phyloP scores from a whole-genome alignment of 140 eudicot genomes.

The Bidens hawaiensis region DNA sequence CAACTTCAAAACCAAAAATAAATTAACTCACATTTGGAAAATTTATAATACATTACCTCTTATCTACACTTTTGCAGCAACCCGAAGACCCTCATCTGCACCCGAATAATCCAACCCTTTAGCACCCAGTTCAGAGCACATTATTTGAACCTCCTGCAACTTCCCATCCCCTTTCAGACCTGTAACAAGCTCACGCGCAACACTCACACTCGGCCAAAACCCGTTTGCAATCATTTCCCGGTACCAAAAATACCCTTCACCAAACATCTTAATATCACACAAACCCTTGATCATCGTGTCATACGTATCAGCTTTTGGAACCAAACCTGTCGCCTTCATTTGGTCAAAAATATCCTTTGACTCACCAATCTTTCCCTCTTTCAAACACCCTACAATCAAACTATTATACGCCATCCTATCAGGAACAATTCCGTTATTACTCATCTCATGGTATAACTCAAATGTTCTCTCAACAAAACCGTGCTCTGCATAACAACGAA shows the following conservation, averaged over 20 bases:
- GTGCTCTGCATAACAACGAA: conserved; percentile 46
- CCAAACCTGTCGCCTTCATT: conserved; percentile 52
- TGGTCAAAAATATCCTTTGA: conserved; percentile 48
- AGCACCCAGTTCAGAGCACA: conserved; percentile 51
- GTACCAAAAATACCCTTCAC: conserved; percentile 64
- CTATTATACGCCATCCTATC: conserved; percentile 67
- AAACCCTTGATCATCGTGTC: conserved; percentile 45
- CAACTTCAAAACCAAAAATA: conserved; percentile 4
- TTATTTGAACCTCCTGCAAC: conserved; percentile 30
- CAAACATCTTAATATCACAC: conserved; percentile 46
- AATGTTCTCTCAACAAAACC: conserved; percentile 34
- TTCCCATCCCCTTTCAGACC: conserved; percentile 60
- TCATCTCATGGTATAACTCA: conserved; percentile 48
- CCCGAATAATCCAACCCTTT: conserved; percentile 37
- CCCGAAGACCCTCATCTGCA: conserved; percentile 16
- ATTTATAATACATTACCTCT: neutral
- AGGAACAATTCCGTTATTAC: conserved; percentile 34
- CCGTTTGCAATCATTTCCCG: conserved; percentile 54
- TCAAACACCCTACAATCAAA: conserved; percentile 46
- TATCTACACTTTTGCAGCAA: conserved; percentile 20
- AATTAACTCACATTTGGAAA: neutral
- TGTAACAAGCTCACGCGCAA: conserved; percentile 44
- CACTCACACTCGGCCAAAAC: conserved; percentile 35
- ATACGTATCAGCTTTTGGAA: conserved; percentile 56
- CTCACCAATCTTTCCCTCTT: conserved; percentile 41